Evolutionary conservation across 495 filamentous ascomycete species (phyloP).

Genomic region (Penicillium argentinense): DNA sequence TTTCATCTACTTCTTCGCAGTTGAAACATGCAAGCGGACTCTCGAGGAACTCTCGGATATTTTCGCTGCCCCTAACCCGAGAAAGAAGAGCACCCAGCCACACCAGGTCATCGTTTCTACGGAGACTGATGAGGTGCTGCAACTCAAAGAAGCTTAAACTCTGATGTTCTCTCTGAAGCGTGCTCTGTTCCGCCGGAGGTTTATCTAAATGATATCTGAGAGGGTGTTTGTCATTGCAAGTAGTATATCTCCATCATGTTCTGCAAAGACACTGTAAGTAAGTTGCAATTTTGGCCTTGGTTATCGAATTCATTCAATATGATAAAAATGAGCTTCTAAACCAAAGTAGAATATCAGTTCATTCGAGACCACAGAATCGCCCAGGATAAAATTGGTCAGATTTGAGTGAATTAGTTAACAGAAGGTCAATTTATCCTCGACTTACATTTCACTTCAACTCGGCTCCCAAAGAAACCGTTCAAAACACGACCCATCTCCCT

Average conservation of each 20-base stretch:
- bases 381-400: background rate
- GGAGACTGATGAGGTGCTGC: conserved; percentile 1
- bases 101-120: background rate
- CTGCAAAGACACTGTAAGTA: background rate
- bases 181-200: background rate
- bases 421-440: background rate
- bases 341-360: background rate
- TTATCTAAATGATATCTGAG: background rate
- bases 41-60: conserved; percentile 69
- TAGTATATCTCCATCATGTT: background rate
- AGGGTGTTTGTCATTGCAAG: background rate
- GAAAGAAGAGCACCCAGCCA: conserved; percentile 62
- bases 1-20: conserved; percentile 64
- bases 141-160: background rate
- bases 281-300: background rate
- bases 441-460: too few relatives aligned
- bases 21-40: conserved; percentile 66
- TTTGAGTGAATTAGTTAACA: background rate
- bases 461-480: background rate
- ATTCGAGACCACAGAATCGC: background rate
- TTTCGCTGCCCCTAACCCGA: conserved; percentile 56
- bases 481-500: background rate
- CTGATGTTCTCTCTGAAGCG: background rate
- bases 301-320: too few relatives aligned
- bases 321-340: too few relatives aligned